Conservation (phyloP, 495 filamentous ascomycete species). For the Penicillium pulvis region DNA sequence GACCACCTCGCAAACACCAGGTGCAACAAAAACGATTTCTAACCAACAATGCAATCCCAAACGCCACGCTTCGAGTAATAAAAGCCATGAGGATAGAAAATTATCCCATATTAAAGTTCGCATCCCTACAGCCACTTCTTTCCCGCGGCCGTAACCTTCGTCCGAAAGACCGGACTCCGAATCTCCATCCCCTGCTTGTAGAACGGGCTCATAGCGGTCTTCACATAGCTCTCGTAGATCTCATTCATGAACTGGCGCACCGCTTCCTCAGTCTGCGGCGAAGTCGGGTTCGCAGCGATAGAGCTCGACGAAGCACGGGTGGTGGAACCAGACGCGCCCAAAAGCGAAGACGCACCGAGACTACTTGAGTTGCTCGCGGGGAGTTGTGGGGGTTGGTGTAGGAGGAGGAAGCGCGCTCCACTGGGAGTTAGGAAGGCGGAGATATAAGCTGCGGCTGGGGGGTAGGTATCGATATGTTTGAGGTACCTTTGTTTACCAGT, state of each 20-base stretch:
- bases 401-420: slow-evolving; percentile 77
- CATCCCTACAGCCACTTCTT: slow-evolving; percentile 79
- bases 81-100: not conserved
- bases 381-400: slow-evolving; percentile 70
- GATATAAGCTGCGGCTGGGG: slow-evolving; percentile 74
- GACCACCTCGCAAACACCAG: not conserved
- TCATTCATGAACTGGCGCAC: slow-evolving; percentile 91
- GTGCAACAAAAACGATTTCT: not conserved
- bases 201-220: slow-evolving; percentile 97
- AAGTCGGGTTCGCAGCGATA: slow-evolving; percentile 78
- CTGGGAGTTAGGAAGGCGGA: slow-evolving; percentile 83
- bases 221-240: slow-evolving; percentile 92
- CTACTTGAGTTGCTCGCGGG: slow-evolving; percentile 32
- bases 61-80: slow-evolving; percentile 25
- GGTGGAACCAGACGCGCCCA: slow-evolving; percentile 30
- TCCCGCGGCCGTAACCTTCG: slow-evolving; percentile 78
- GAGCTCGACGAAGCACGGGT: slow-evolving; percentile 60
- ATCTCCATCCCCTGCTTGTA: slow-evolving; percentile 81
- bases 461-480: slow-evolving; percentile 91
- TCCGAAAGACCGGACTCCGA: slow-evolving; percentile 79
- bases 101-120: not conserved
- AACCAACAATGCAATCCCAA: slow-evolving; percentile 8
- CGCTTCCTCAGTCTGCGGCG: slow-evolving; percentile 89
- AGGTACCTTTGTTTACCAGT: slow-evolving; percentile 69
- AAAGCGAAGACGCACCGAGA: slow-evolving; percentile 37